Evolutionary conservation across 148 eudicot genomes (phyloP).

Genomic region (Gaultheria prostrata): DNA sequence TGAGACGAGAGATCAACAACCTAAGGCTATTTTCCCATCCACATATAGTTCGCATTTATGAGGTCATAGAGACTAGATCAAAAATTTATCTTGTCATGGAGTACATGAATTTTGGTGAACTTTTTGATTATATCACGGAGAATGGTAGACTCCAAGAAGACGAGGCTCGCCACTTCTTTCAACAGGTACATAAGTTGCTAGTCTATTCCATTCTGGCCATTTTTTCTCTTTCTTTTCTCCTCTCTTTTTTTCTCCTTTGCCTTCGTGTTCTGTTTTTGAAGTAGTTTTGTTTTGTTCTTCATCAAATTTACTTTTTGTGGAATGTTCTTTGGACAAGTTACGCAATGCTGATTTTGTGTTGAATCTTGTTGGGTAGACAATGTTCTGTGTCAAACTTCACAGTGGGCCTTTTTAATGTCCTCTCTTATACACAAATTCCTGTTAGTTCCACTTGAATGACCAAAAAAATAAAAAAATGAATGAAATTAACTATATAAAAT

Average conservation of each 20-base stretch:
- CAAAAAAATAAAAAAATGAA: no score
- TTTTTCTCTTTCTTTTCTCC: not conserved
- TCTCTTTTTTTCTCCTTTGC: no score
- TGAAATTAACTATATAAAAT: not conserved
- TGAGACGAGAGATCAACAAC: constrained; percentile 86
- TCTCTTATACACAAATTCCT: not conserved
- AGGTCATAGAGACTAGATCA: constrained; percentile 84
- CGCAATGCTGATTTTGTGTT: not conserved
- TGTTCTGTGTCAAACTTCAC: not conserved
- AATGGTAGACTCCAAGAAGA: constrained; percentile 88
- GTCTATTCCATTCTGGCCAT: not conserved
- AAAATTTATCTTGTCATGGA: constrained; percentile 96
- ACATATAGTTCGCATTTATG: constrained; percentile 86
- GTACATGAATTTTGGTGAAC: constrained; percentile 88
- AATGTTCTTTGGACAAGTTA: not conserved
- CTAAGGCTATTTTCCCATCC: constrained; percentile 94
- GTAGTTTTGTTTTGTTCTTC: not conserved
- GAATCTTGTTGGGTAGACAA: not conserved
- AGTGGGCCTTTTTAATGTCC: not conserved
- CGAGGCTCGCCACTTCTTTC: constrained; percentile 87
- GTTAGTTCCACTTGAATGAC: not conserved
- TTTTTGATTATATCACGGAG: constrained; percentile 91
- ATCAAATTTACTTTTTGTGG: not conserved
- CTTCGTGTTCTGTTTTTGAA: no score
- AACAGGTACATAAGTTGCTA: constrained; percentile 51